Evolutionary conservation across 768 basidiomycete species (phyloP), one percentile per base, ranked within the genome.

Genomic region (Dacryopinax spathularia): DNA sequence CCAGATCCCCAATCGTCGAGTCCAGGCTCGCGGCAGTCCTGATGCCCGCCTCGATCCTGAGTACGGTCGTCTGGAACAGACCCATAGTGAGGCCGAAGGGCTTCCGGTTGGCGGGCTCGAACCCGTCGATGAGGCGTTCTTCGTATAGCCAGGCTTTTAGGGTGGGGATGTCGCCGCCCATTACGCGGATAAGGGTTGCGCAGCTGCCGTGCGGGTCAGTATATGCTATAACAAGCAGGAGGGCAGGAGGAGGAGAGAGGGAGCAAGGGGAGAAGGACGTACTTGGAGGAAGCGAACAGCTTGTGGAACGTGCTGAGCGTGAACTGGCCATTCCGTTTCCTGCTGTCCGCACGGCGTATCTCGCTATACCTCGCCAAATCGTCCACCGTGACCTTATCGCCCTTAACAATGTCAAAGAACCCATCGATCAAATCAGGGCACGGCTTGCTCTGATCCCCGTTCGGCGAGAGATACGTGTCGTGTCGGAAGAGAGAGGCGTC

Each of bases 221-320:
- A n/a, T n/a, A n/a, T n/a, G n/a, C n/a, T n/a, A n/a, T n/a, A n/a
- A n/a, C n/a, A n/a, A n/a, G 37, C 43, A 22, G 62, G 18, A 61
- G 37, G 33, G 36, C 16, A 15, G 13, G n/a, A 20, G 5, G 13
- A 6, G 56, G n/a, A n/a, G 31, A 9, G 33, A 3, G n/a, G 1
- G 56, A 18, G n/a, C 59, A 0, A 15, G 34, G 22, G 62, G 62
- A 59, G 63, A 34, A n/a, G n/a, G 4, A 76, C 83, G 61, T 68
- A 89, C 86, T 89, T 88, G 33, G 82, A 74, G 66, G 81, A 82
- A 4, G 83, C 83, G 70, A 89, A 87, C 33, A 82, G 72, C 70
- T 80, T 82, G 66, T 89, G 88, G 56, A 73, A 65, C 18, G 73
- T 68, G 60, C 67, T 72, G 5, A 83, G 77, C 1, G 79, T 78